Evolutionary conservation across 495 filamentous ascomycete genomes (phyloP).

Genomic region (Emericellopsis terricola): DNA sequence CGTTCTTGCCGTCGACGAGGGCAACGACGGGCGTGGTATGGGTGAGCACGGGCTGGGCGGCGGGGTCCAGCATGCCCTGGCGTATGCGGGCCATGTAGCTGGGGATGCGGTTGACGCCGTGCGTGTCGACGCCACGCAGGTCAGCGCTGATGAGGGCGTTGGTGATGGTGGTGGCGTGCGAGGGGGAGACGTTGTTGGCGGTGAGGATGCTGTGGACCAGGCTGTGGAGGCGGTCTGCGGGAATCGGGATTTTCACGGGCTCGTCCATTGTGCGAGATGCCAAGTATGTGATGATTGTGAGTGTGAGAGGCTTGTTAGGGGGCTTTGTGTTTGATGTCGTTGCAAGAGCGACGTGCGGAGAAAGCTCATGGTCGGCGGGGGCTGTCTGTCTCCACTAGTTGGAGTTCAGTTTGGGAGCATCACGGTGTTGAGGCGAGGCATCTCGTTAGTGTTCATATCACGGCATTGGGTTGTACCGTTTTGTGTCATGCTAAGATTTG

Average conservation of each 20-base stretch:
- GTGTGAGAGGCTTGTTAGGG: too few species aligned
- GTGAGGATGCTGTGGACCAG: slow-evolving; percentile 20
- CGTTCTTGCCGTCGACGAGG: slow-evolving; percentile 48
- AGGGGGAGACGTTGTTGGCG: slow-evolving; percentile 35
- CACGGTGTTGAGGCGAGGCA: too few species aligned
- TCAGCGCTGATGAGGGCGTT: slow-evolving; percentile 50
- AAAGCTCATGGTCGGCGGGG: too few species aligned
- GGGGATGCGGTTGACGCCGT: slow-evolving; percentile 59
- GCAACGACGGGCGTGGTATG: slow-evolving; percentile 51
- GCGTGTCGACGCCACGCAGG: slow-evolving; percentile 60
- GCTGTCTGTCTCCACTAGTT: too few species aligned
- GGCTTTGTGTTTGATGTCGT: too few species aligned
- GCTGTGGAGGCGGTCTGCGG: neutral
- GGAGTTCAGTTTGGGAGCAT: too few species aligned
- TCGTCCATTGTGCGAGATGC: neutral
- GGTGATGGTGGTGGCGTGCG: slow-evolving; percentile 41
- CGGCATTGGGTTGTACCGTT: too few species aligned
- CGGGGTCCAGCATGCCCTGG: slow-evolving; percentile 40
- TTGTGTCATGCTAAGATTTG: too few species aligned
- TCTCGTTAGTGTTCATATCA: too few species aligned
- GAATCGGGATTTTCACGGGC: neutral
- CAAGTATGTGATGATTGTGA: neutral
- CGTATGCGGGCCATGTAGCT: slow-evolving; percentile 57
- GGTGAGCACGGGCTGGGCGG: slow-evolving; percentile 32
- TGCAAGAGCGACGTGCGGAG: too few species aligned